Percentiles rank a stretch among this genome's conserved stretches.
Evolutionary conservation across 2,329 filamentous ascomycete genomes (phyloP).

Genomic region (Leptographium wingfieldii): DNA sequence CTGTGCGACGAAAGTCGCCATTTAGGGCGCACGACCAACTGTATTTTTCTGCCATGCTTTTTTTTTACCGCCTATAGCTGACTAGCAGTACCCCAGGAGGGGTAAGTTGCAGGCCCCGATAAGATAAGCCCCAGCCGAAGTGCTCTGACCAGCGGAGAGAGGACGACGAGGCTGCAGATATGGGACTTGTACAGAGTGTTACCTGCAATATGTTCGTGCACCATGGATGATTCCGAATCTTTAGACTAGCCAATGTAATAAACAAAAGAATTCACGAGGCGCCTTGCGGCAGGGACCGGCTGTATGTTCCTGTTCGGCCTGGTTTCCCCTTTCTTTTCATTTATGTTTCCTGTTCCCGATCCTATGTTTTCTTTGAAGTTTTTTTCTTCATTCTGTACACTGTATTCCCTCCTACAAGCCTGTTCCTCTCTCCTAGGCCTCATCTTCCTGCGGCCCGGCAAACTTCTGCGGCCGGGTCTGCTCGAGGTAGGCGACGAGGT

Average conservation of each 20-base stretch:
- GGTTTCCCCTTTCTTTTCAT: not conserved
- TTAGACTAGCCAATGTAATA: not conserved
- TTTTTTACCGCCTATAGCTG: not conserved
- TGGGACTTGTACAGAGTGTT: too few relatives aligned
- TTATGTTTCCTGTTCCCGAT: not conserved
- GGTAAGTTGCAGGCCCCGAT: not conserved
- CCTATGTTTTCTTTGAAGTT: too few relatives aligned
- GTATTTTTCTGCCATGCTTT: not conserved
- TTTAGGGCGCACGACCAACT: not conserved
- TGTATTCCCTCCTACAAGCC: not conserved
- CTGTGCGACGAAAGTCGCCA: too few relatives aligned
- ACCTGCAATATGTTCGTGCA: too few relatives aligned
- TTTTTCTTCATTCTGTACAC: not conserved
- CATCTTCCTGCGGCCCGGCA: constrained; percentile 11
- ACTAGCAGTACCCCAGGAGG: not conserved
- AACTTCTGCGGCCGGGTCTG: constrained; percentile 46
- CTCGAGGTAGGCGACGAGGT: constrained; percentile 69
- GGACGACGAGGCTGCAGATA: too few relatives aligned
- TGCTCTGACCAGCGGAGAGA: too few relatives aligned
- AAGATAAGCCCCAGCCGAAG: constrained; percentile 2
- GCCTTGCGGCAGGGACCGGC: not conserved
- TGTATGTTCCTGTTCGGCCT: not conserved
- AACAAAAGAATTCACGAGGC: not conserved
- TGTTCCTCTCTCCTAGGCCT: not conserved
- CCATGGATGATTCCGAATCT: too few relatives aligned